Conservation (phyloP, 2,329 filamentous ascomycete species). For the Didymella segeticola region DNA sequence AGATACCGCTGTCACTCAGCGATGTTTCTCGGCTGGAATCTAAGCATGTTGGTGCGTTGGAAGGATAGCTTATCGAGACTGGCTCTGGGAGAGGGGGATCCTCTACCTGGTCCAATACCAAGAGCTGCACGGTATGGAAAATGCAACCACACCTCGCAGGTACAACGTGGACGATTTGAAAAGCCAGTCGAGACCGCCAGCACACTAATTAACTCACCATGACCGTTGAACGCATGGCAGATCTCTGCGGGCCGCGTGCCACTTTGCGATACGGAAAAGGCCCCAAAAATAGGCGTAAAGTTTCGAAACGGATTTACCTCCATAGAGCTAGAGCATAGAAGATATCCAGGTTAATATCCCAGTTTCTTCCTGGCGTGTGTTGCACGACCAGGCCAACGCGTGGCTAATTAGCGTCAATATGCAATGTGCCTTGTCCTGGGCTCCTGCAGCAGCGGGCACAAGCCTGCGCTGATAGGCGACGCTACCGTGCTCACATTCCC, state of each 20-base stretch:
- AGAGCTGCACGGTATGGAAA: constrained; percentile 8
- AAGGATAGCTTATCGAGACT: constrained; percentile 2
- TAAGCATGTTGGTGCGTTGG: constrained; percentile 10
- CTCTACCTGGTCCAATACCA: constrained; percentile 16
- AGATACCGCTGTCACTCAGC: constrained; percentile 1
- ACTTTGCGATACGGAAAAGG: constrained; percentile 15
- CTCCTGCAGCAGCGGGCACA: constrained; percentile 20
- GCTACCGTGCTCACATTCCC: constrained; percentile 17
- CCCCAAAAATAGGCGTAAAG: constrained; percentile 41
- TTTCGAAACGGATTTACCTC: constrained; percentile 30
- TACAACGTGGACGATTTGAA: constrained; percentile 22
- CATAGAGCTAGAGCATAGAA: constrained; percentile 19
- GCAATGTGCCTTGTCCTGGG: constrained; percentile 23
- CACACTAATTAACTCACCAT: constrained; percentile 12
- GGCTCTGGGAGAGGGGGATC: constrained; percentile 9
- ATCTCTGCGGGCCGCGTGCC: constrained; percentile 24
- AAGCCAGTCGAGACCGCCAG: constrained; percentile 17
- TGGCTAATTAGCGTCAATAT: constrained; percentile 27
- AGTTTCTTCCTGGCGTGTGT: constrained; percentile 12
- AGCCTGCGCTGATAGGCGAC: constrained; percentile 21
- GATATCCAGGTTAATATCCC: constrained; percentile 25
- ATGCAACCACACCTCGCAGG: constrained; percentile 18
- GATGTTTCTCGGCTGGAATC: constrained; percentile 5
- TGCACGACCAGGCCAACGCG: constrained; percentile 18
- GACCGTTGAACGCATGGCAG: constrained; percentile 20